Evolutionary conservation across 352 stramenopile genomes (phyloP), one percentile per base, ranked within the genome.

Genomic region (Globisporangium cederbergense): DNA sequence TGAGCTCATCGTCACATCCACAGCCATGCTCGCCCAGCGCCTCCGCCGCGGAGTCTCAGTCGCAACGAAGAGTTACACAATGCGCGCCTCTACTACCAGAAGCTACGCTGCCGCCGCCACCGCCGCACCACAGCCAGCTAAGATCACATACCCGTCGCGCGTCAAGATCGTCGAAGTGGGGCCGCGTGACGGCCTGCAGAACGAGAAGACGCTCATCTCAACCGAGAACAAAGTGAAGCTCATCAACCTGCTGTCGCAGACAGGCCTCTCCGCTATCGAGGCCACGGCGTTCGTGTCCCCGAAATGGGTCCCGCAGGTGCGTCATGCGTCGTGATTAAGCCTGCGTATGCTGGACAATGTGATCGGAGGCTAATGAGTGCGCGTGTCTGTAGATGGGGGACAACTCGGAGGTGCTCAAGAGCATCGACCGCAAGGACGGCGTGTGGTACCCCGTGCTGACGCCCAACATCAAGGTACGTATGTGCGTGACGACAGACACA

Each of bases 111-210:
- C 30, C 3, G 1, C 14, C 7, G 32, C 50, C 4, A 14, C 50
- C 3, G 9, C 50, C 0, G 13, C 50, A 3, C 11, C 28, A 14
- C 50, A 34, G n/a, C 38, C 59, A 14, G 9, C 30, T 16, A 30
- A 20, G n/a, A n/a, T 58, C 30, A 52, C 49, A 34, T 96, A 93
- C 71, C 87, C 87, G 25, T 58, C 55, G 40, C 85, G 74, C 61
- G 91, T 98, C 55, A 96, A 93, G 70, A 96, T 98, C 72, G 92
- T 98, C 10, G 92, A 98, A 71, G 97, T 99, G 20, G 96, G 96
- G 34, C 96, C 96, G 28, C 83, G 96, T 20, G 97, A 99, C 76
- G 97, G 97, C 2, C 77, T 99, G n/a, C 91, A 98, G 80, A 98
- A 98, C 73, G 96, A 98, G 74, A 88, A 90, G 58, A 78, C 74